phyloP scores from a whole-genome alignment of 768 basidiomycete genomes.

The Crucibulum laeve region DNA sequence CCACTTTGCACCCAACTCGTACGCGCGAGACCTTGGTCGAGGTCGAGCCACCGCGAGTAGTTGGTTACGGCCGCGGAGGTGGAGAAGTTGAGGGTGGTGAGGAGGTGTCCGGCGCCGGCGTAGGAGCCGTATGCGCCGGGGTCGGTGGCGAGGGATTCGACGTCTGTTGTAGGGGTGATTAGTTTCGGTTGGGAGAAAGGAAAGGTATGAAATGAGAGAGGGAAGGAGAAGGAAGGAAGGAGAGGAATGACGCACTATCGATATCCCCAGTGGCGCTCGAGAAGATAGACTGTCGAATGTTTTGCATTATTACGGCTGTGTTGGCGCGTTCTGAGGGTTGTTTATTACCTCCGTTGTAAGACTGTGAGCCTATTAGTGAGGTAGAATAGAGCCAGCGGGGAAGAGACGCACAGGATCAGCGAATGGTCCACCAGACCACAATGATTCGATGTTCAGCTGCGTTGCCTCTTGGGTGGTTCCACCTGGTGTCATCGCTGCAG shows the following conservation, averaged over 20 bases:
- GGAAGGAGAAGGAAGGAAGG: background rate
- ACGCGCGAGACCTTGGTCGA: conserved; percentile 55
- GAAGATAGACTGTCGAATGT: conserved; percentile 55
- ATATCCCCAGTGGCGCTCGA: conserved; percentile 55
- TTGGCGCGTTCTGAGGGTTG: conserved; percentile 34
- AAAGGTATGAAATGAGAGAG: background rate
- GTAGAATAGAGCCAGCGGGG: background rate
- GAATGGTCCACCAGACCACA: conserved; percentile 76
- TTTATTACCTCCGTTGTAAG: conserved; percentile 72
- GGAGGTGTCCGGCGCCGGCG: conserved; percentile 57
- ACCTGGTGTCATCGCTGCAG: conserved; percentile 60
- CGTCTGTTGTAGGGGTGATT: conserved; percentile 28
- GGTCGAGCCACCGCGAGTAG: conserved; percentile 66
- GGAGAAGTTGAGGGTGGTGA: conserved; percentile 43
- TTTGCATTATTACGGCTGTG: conserved; percentile 45
- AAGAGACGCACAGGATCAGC: conserved; percentile 48
- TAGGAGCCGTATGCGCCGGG: too few relatives aligned
- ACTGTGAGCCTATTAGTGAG: conserved; percentile 22
- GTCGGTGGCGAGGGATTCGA: too few relatives aligned
- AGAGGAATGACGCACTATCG: conserved; percentile 32
- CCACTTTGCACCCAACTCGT: conserved; percentile 58
- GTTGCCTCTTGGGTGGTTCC: conserved; percentile 55
- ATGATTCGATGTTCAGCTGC: conserved; percentile 70
- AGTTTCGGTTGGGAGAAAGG: background rate
- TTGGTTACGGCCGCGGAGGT: conserved; percentile 32